Evolutionary conservation across 805 yeast species (phyloP).

Genomic region (Candida hungchunana): DNA sequence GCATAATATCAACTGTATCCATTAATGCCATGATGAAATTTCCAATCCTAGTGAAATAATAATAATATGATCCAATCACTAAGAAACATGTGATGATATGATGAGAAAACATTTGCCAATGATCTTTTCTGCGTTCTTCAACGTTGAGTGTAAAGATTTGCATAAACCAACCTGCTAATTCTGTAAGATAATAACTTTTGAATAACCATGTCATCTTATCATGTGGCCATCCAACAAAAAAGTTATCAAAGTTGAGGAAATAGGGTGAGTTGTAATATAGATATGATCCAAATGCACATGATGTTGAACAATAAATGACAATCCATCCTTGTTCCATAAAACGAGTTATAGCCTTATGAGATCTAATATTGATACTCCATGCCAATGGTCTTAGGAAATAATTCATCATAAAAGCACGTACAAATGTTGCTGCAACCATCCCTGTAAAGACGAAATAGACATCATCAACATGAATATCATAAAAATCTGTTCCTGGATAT

Average conservation of each 20-base stretch:
- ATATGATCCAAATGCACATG: slow-evolving; percentile 54
- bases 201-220: slow-evolving; percentile 45
- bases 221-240: slow-evolving; percentile 76
- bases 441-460: slow-evolving; percentile 48
- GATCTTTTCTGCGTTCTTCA: slow-evolving; percentile 79
- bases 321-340: slow-evolving; percentile 90
- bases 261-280: slow-evolving; percentile 58
- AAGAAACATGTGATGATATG: slow-evolving; percentile 76
- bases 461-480: slow-evolving; percentile 57
- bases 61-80: slow-evolving; percentile 66
- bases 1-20: slow-evolving; percentile 77
- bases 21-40: slow-evolving; percentile 71
- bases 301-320: slow-evolving; percentile 49
- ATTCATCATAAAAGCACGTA: slow-evolving; percentile 59
- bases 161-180: slow-evolving; percentile 76
- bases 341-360: slow-evolving; percentile 52
- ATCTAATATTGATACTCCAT: slow-evolving; percentile 36
- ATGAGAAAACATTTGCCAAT: slow-evolving; percentile 81
- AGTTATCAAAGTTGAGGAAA: slow-evolving; percentile 49
- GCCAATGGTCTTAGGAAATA: slow-evolving; percentile 58
- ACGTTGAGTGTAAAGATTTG: slow-evolving; percentile 73
- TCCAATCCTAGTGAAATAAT: slow-evolving; percentile 72
- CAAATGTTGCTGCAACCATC: slow-evolving; percentile 51
- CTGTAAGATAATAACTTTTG: slow-evolving; percentile 68
- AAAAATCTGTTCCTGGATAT: slow-evolving; percentile 28